These are phyloP conservation scores for Phytophthora rubi DNA, from an alignment of 352 stramenopile species.

Conservation along the genomic window DNA sequence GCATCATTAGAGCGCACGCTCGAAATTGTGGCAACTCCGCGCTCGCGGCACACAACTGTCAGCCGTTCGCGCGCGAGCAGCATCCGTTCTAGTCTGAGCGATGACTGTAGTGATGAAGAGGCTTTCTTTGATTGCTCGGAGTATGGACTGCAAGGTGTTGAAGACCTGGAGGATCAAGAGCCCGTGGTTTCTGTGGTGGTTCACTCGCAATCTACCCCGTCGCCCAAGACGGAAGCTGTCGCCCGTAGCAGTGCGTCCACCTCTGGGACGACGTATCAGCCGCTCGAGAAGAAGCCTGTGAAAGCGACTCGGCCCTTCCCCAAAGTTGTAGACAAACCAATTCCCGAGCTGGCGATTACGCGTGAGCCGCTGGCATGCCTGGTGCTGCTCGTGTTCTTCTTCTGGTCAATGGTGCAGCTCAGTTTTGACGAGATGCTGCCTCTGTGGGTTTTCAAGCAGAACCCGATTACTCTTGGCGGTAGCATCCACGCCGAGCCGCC, in stretches of 20 bases:
- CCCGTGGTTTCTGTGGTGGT: slow-evolving; percentile 77
- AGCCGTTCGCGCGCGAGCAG: slow-evolving; percentile 43
- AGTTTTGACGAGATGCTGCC: slow-evolving; percentile 84
- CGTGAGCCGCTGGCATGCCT: slow-evolving; percentile 70
- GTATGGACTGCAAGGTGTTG: slow-evolving; percentile 74
- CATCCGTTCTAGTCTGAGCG: slow-evolving; percentile 36
- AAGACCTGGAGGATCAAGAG: slow-evolving; percentile 62
- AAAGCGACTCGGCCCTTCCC: slow-evolving; percentile 27
- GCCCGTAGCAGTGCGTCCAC: slow-evolving; percentile 25
- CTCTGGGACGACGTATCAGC: slow-evolving; percentile 27
- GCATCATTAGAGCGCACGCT: slow-evolving; percentile 75
- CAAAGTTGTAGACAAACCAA: slow-evolving; percentile 23
- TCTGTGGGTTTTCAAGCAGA: slow-evolving; percentile 83
- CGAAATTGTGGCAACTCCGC: slow-evolving; percentile 65
- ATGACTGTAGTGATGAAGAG: slow-evolving; percentile 78
- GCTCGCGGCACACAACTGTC: slow-evolving; percentile 26
- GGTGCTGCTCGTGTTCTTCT: slow-evolving; percentile 72
- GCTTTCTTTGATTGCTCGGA: slow-evolving; percentile 84
- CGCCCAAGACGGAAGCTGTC: slow-evolving; percentile 52
- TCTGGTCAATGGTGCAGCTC: slow-evolving; percentile 74
- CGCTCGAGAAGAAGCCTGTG: slow-evolving; percentile 38
- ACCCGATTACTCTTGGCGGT: slow-evolving; percentile 45
- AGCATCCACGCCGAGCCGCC: slow-evolving; percentile 49
- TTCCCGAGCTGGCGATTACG: slow-evolving; percentile 67
- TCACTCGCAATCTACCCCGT: slow-evolving; percentile 55